These are phyloP conservation scores for Porphyrellus cyaneotinctus DNA, from an alignment of 768 basidiomycete genomes.

Conservation along the genomic window DNA sequence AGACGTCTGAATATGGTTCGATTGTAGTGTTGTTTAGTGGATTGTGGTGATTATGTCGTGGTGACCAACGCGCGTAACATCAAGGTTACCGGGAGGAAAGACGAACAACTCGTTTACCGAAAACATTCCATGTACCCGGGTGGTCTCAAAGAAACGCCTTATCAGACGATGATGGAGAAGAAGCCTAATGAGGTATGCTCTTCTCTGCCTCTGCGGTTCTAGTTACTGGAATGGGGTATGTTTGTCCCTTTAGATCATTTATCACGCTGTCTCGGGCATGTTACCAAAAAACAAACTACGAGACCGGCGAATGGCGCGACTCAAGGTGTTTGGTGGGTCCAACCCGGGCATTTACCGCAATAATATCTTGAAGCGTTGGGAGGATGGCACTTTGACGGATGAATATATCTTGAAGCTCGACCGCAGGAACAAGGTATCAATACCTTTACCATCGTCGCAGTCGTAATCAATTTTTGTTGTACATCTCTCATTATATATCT, in stretches of 20 bases:
- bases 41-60: constrained; percentile 97
- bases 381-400: constrained; percentile 68
- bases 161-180: constrained; percentile 74
- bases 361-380: constrained; percentile 81
- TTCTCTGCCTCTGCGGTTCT: background rate
- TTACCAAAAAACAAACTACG: constrained; percentile 96
- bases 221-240: background rate
- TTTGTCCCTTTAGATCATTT: constrained; percentile 66
- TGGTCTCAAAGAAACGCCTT: constrained; percentile 88
- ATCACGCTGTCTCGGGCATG: constrained; percentile 96
- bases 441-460: constrained; percentile 3
- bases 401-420: constrained; percentile 28
- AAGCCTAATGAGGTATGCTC: constrained; percentile 83
- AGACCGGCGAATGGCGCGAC: constrained; percentile 78
- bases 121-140: constrained; percentile 93
- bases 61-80: constrained; percentile 86
- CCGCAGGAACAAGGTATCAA: constrained; percentile 15
- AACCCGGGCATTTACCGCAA: constrained; percentile 72
- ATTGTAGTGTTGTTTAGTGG: constrained; percentile 58
- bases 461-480: constrained; percentile 7
- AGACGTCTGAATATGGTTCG: background rate
- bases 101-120: constrained; percentile 79
- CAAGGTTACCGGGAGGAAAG: constrained; percentile 86
- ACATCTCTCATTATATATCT: constrained; percentile 1
- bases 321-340: constrained; percentile 82